These are phyloP conservation scores for Typha latifolia DNA, from an alignment of 176 grass and related monocot species.

Conservation along the genomic window DNA sequence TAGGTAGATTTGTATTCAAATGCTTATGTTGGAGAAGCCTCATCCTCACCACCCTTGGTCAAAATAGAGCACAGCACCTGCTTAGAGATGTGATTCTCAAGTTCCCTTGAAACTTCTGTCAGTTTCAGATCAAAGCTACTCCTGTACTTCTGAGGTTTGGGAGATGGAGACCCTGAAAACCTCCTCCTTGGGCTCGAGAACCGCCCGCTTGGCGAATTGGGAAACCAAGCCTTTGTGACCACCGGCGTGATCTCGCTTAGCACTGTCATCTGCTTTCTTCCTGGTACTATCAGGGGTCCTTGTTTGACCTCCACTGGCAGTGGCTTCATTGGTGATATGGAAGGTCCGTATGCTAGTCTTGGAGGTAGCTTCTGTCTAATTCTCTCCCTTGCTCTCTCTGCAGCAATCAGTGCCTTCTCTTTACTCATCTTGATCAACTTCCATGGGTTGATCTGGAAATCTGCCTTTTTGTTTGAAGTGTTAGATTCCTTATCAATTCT, in stretches of 20 bases:
- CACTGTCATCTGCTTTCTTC: slow-evolving; percentile 30
- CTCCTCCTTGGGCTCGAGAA: slow-evolving; percentile 65
- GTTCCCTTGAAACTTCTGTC: slow-evolving; percentile 69
- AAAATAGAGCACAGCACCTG: slow-evolving; percentile 70
- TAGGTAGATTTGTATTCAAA: not conserved
- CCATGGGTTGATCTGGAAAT: slow-evolving; percentile 81
- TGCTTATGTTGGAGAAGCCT: slow-evolving; percentile 29
- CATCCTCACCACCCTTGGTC: slow-evolving; percentile 50
- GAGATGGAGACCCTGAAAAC: slow-evolving; percentile 67
- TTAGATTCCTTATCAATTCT: slow-evolving; percentile 57
- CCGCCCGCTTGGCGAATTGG: slow-evolving; percentile 39
- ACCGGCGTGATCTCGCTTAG: slow-evolving; percentile 43
- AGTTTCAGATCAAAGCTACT: slow-evolving; percentile 67
- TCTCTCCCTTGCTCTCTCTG: slow-evolving; percentile 61
- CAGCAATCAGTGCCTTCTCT: slow-evolving; percentile 69
- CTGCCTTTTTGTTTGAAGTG: slow-evolving; percentile 37
- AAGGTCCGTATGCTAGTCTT: not conserved
- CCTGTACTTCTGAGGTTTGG: slow-evolving; percentile 49
- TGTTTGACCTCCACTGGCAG: slow-evolving; percentile 74
- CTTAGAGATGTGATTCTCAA: slow-evolving; percentile 74
- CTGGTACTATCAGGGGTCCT: slow-evolving; percentile 48
- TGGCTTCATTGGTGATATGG: slow-evolving; percentile 44
- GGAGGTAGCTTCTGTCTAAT: slow-evolving; percentile 48
- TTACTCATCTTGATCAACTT: slow-evolving; percentile 82
- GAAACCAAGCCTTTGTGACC: slow-evolving; percentile 47